Percentiles rank a stretch among this genome's conserved stretches.
These are phyloP conservation scores for Flaveria ramosissima DNA, from an alignment of 129 eudicot species.

Conservation along the genomic window DNA sequence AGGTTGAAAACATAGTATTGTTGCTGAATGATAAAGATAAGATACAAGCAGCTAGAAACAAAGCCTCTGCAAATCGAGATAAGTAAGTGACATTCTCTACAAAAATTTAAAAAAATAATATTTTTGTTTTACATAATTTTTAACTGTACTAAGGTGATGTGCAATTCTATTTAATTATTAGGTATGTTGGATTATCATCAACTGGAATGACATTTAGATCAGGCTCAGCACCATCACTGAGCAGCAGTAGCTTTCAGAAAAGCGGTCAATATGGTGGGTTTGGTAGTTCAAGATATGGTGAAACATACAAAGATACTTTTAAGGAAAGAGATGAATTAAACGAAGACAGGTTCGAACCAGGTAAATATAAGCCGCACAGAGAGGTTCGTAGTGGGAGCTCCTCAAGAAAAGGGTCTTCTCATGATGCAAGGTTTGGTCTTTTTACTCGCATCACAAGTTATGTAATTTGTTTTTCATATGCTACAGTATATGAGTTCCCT, in stretches of 20 bases:
- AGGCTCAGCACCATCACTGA: constrained; percentile 57
- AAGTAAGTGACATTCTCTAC: constrained; percentile 52
- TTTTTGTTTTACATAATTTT: constrained; percentile 9
- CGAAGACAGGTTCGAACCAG: constrained; percentile 65
- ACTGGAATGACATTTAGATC: constrained; percentile 82
- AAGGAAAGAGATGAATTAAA: constrained; percentile 58
- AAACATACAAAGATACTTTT: constrained; percentile 55
- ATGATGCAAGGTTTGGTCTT: constrained; percentile 56
- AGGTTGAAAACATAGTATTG: constrained; percentile 78
- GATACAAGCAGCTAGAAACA: constrained; percentile 77
- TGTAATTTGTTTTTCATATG: background rate
- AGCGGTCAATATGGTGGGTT: constrained; percentile 77
- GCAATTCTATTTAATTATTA: constrained; percentile 32
- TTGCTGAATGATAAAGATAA: constrained; percentile 85
- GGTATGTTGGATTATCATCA: constrained; percentile 94
- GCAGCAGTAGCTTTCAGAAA: constrained; percentile 58
- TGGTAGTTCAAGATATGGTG: constrained; percentile 62
- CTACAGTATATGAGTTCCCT: background rate
- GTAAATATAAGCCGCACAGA: constrained; percentile 48
- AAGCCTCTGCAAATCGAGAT: constrained; percentile 94
- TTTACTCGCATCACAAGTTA: constrained; percentile 20
- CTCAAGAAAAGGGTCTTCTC: constrained; percentile 54
- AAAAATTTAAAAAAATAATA: background rate
- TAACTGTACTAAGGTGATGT: constrained; percentile 12
- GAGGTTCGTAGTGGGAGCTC: constrained; percentile 37